These are phyloP conservation scores for Carex parvula DNA, from an alignment of 176 grass and related monocot genomes.

Conservation along the genomic window DNA sequence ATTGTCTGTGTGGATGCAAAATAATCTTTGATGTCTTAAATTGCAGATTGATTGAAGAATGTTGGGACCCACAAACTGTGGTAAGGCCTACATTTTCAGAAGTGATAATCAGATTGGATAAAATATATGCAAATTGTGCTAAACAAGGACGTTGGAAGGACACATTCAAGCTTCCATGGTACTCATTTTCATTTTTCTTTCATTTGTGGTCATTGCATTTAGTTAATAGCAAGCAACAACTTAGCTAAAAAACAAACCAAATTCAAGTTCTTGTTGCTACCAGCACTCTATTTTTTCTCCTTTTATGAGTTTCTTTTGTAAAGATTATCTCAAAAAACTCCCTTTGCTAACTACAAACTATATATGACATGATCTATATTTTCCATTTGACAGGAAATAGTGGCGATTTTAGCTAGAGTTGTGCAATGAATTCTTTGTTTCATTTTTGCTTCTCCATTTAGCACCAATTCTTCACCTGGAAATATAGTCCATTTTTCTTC, in stretches of 20 bases:
- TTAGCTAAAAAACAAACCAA: background rate
- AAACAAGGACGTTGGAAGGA: constrained; percentile 86
- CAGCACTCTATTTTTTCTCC: background rate
- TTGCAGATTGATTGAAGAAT: constrained; percentile 87
- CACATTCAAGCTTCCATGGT: constrained; percentile 88
- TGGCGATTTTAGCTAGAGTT: background rate
- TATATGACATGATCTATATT: background rate
- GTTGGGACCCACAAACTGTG: constrained; percentile 54
- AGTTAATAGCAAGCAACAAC: background rate
- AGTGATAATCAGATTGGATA: constrained; percentile 85
- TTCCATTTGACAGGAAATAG: constrained; percentile 17
- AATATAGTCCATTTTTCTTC: background rate
- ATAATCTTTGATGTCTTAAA: background rate
- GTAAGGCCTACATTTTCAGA: constrained; percentile 83
- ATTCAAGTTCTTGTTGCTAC: background rate
- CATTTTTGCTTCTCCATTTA: background rate
- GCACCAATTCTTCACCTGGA: constrained; percentile 2
- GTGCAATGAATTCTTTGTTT: background rate
- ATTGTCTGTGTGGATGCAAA: background rate
- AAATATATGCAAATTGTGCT: constrained; percentile 54
- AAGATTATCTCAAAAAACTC: background rate
- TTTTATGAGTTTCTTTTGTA: background rate
- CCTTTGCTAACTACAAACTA: background rate
- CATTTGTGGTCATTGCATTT: background rate
- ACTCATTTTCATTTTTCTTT: constrained; percentile 26